These are phyloP conservation scores for Trichoderma reesei DNA, from an alignment of 495 filamentous ascomycete species.

Conservation along the genomic window DNA sequence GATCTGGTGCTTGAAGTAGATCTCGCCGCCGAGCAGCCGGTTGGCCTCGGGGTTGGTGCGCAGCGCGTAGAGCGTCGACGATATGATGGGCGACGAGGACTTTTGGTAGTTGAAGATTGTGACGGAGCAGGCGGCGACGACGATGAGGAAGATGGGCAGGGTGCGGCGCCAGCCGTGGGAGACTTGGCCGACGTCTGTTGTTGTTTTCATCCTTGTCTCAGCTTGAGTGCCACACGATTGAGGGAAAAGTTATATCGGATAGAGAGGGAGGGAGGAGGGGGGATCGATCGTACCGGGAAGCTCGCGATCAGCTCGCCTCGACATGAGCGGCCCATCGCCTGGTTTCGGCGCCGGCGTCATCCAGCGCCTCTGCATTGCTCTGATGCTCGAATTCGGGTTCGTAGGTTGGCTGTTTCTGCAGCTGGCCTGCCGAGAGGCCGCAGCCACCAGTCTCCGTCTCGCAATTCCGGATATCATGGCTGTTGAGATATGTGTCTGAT, in stretches of 20 bases:
- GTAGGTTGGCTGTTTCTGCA: background rate
- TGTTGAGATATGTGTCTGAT: background rate
- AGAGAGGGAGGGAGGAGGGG: background rate
- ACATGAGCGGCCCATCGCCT: constrained; percentile 62
- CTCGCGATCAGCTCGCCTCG: constrained; percentile 70
- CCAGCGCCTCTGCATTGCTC: constrained; percentile 21
- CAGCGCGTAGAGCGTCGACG: constrained; percentile 79
- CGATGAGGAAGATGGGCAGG: constrained; percentile 43
- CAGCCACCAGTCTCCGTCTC: background rate
- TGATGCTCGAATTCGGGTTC: background rate
- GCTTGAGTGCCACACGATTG: too few species aligned
- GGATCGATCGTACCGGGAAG: constrained; percentile 46
- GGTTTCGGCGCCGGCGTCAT: constrained; percentile 38
- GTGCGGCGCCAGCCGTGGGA: constrained; percentile 38
- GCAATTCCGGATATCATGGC: constrained; percentile 4
- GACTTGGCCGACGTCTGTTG: constrained; percentile 19
- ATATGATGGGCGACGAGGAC: constrained; percentile 68
- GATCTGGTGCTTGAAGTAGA: constrained; percentile 79
- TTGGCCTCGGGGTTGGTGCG: constrained; percentile 68
- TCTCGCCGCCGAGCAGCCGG: constrained; percentile 75
- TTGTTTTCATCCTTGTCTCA: background rate
- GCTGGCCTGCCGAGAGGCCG: background rate
- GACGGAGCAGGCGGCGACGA: constrained; percentile 56
- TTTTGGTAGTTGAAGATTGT: constrained; percentile 99
- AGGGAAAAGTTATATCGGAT: background rate